Base-by-base conservation (phyloP, 1,284 basidiomycete genomes). In the Sanghuangporus weigelae region DNA sequence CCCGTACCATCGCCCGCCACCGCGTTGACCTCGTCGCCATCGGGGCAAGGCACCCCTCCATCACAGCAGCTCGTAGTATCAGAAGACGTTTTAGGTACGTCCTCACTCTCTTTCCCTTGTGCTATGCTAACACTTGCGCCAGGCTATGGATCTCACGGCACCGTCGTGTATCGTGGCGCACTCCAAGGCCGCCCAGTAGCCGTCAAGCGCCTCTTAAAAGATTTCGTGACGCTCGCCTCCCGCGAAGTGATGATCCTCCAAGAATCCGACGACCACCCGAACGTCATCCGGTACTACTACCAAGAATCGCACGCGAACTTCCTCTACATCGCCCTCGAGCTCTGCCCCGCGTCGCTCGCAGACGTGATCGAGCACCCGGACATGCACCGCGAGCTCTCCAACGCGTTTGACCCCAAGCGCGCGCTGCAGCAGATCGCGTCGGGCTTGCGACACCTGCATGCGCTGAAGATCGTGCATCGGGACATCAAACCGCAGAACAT, bases 401-500 rank as follows among this genome's bases (percentile, higher is more conserved):
- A 81, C 26, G 76, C 82, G 7, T 92, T 96, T 71, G 90, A 96
- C 60, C 89, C 93, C 8, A 97, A 97, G 74, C 87, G 87, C 65
- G 96, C 95, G 0, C 75, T 99, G 65, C 82, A 81, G 58, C 94
- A 99, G 75, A 91, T 99, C 66, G 87, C 95, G 0, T 85, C 88
- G 12, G 96, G 96, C 2, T 74, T 99, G 62, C 84, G 89, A 60
- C 95, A 98, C 75, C 80, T 99, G 8, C 96, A 99, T 73, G 91
- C 86, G 26, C 85, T 99, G 71, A 98, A 97, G 76, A 93, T 99
- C 68, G 89, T 99, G 23, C 97, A 99, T 77, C 87, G 97, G 35
- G 96, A 99, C 73, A 97, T 99, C 76, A 99, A 99, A 73, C 96
- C 96, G 3, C 96, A 97, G 75, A 99, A 99, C 72, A 98, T 99